These are phyloP conservation scores for Lepidium africanum DNA, from an alignment of 345 rosid species.

Conservation along the genomic window DNA sequence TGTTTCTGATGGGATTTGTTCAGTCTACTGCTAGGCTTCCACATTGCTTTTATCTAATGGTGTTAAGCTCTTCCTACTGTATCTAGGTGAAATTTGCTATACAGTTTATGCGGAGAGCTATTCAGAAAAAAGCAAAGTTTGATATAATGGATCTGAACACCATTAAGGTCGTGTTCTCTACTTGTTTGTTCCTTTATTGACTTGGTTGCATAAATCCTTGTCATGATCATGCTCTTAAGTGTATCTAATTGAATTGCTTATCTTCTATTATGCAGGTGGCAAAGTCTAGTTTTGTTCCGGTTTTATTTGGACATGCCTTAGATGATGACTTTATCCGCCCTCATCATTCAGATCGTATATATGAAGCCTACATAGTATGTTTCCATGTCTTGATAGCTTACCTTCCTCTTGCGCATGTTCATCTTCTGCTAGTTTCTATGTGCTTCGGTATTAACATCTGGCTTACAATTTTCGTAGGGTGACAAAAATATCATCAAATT, in stretches of 20 bases:
- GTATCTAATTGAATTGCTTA: neutral
- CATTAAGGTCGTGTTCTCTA: slow-evolving; percentile 50
- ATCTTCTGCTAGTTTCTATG: neutral
- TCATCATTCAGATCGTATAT: slow-evolving; percentile 83
- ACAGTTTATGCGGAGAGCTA: slow-evolving; percentile 67
- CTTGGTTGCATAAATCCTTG: neutral
- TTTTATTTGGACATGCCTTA: slow-evolving; percentile 82
- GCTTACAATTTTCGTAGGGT: slow-evolving; percentile 48
- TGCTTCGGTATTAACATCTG: slow-evolving; percentile 8
- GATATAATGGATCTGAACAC: slow-evolving; percentile 73
- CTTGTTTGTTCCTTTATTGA: neutral
- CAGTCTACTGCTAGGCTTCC: neutral
- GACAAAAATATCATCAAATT: slow-evolving; percentile 97
- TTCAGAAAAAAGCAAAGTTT: slow-evolving; percentile 83
- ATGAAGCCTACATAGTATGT: slow-evolving; percentile 67
- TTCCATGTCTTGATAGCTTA: neutral
- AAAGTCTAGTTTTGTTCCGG: slow-evolving; percentile 79
- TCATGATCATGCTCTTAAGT: neutral
- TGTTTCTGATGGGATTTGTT: neutral
- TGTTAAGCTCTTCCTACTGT: neutral
- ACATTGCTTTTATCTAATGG: neutral
- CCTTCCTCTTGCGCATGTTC: neutral
- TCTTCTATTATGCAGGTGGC: slow-evolving; percentile 51
- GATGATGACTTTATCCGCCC: slow-evolving; percentile 90
- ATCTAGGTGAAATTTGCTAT: slow-evolving; percentile 87